phyloP scores from a whole-genome alignment of 306 rosid species.

The Prunus fruticosa region DNA sequence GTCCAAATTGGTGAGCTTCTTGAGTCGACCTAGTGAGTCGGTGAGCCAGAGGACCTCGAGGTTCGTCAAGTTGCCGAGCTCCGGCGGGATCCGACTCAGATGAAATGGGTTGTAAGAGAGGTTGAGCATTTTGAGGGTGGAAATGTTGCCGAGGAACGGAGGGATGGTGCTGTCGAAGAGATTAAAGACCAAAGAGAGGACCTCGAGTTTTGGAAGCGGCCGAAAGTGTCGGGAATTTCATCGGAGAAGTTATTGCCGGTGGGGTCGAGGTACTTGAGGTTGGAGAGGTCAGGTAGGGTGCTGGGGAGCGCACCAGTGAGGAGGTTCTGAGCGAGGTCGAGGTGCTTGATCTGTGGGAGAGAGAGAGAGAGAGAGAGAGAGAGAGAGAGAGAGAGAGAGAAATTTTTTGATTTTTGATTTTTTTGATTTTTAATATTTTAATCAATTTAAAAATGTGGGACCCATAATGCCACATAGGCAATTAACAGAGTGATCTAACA shows the following conservation, averaged over 20 bases:
- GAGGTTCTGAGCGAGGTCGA: slow-evolving; percentile 80
- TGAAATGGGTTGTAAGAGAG: slow-evolving; percentile 72
- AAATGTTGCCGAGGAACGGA: slow-evolving; percentile 49
- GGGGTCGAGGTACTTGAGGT: slow-evolving; percentile 59
- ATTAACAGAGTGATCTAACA: too few species aligned
- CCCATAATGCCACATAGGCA: too few species aligned
- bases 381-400: too few species aligned
- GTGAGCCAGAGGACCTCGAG: slow-evolving; percentile 74
- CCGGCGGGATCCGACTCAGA: slow-evolving; percentile 61
- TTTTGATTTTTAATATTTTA: too few species aligned
- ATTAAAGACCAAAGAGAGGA: slow-evolving; percentile 57
- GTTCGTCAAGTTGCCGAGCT: slow-evolving; percentile 59
- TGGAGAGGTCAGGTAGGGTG: slow-evolving; percentile 39
- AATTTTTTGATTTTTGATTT: too few species aligned
- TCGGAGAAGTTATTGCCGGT: slow-evolving; percentile 88
- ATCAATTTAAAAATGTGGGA: too few species aligned
- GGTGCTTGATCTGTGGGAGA: slow-evolving; percentile 23
- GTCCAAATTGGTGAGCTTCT: slow-evolving; percentile 52
- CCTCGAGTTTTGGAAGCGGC: slow-evolving; percentile 58
- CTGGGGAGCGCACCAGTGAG: slow-evolving; percentile 69
- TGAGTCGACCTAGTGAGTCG: slow-evolving; percentile 50
- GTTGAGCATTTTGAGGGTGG: slow-evolving; percentile 61
- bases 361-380: too few species aligned
- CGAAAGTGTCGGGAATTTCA: slow-evolving; percentile 51
- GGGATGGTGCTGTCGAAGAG: slow-evolving; percentile 57